A percentile compares a stretch with the other conserved stretches of the same genome.
These are phyloP conservation scores for Botrytis pseudocinerea DNA, from an alignment of 2,329 filamentous ascomycete species.

Conservation along the genomic window DNA sequence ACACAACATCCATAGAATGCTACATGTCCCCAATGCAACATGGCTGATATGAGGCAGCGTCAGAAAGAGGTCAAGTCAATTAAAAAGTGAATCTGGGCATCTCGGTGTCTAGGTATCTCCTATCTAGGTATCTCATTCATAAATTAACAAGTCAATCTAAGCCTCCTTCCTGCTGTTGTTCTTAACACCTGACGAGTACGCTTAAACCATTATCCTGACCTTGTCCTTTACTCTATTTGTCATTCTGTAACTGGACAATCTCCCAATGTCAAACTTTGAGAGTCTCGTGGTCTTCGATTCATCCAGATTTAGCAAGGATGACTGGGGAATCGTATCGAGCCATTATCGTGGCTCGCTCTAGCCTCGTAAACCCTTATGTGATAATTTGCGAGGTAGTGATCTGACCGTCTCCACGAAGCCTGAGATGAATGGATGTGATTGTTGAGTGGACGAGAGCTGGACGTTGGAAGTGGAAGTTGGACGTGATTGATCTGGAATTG, in stretches of 20 bases:
- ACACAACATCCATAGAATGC: not conserved
- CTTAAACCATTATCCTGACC: not conserved
- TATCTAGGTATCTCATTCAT: not conserved
- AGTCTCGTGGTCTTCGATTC: conserved; percentile 9
- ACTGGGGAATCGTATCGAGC: not conserved
- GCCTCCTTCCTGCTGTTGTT: not conserved
- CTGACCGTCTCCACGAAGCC: not conserved
- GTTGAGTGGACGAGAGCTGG: not conserved
- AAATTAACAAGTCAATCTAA: not conserved
- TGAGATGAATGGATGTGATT: not conserved
- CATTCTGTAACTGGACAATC: not conserved
- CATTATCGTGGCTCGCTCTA: not conserved
- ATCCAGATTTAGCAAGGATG: not conserved
- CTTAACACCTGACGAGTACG: not conserved
- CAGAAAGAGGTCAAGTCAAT: not conserved
- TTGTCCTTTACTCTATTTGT: conserved; percentile 2
- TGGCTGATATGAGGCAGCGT: not conserved
- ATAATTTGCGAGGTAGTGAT: not conserved
- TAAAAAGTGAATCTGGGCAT: not conserved
- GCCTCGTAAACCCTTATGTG: not conserved
- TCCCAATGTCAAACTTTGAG: not conserved
- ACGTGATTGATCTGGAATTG: not conserved
- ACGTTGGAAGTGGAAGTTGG: not conserved
- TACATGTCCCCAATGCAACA: not conserved
- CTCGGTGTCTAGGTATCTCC: not conserved